Evolutionary conservation across 1,284 basidiomycete genomes (phyloP), one percentile per base, ranked within the genome.

Genomic region (Kalmanozyma brasiliensis): DNA sequence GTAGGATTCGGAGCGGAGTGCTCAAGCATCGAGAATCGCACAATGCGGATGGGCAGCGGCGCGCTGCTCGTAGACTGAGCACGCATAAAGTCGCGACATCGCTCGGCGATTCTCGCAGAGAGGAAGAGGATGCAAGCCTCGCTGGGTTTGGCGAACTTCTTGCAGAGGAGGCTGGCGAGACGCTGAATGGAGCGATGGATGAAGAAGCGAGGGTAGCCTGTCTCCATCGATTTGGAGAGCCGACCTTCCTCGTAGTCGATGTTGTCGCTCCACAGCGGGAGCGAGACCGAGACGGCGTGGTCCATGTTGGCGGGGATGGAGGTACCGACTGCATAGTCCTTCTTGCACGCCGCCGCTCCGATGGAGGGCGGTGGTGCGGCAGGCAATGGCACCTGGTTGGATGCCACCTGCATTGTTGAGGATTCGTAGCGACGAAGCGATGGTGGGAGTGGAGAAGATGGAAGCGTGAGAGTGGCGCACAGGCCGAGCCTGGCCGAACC

Each of bases 141-240:
- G 7, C 46, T 56, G 0, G 73, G 75, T 8, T 48, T 43, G 20
- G 65, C 77, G 22, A 79, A 76, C 46, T 73, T 77, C 29, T 51
- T 57, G 35, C 55, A 47, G 32, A 77, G 55, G 13, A 73, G 36
- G 24, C 43, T 51, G 17, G 75, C 68, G 3, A 79, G 73, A 43
- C 93, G 92, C 79, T 89, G 88, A 33, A 98, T 94, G 68, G 87
- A 90, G 22, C 88, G 85, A 82, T 97, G 93, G 52, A 98, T 91
- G 82, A 96, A 98, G 85, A 98, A 99, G 43, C 96, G 86, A 0
- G 96, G 96, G 80, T 98, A 99, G n/a, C 95, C 96, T 5, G 89
- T 89, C 53, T 91, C 87, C 93, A 98, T 94, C 16, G 85, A 85
- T 53, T 91, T 87, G 2, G 90, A 82, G 7, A 98, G 89, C 33